Evolutionary conservation across 768 basidiomycete species (phyloP).

Genomic region (Scleroderma citrinum): DNA sequence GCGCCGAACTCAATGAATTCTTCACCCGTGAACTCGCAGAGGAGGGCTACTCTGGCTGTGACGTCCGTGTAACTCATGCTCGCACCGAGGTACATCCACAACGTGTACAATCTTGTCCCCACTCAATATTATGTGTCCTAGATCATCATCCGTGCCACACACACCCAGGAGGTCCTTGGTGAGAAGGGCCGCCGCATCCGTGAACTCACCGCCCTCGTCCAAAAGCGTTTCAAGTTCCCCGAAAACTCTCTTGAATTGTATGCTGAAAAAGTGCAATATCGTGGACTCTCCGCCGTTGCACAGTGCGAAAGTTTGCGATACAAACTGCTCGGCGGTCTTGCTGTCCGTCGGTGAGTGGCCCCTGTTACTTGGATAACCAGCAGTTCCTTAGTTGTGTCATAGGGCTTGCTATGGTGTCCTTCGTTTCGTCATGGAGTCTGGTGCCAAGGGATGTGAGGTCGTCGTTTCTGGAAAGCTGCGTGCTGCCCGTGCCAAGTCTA

Average conservation of each 20-base stretch:
- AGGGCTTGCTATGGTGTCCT: slow-evolving; percentile 99
- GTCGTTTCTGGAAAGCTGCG: slow-evolving; percentile 99
- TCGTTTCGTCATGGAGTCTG: slow-evolving; percentile 99
- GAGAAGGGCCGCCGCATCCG: slow-evolving; percentile 99
- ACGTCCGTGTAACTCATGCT: slow-evolving; percentile 98
- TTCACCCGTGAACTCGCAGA: slow-evolving; percentile 97
- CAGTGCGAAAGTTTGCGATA: slow-evolving; percentile 98
- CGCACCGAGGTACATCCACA: slow-evolving; percentile 75
- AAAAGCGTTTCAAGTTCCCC: slow-evolving; percentile 99
- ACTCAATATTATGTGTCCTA: slow-evolving; percentile 21
- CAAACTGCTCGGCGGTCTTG: slow-evolving; percentile 99
- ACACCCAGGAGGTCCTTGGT: slow-evolving; percentile 97
- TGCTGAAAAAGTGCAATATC: slow-evolving; percentile 98
- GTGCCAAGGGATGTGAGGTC: slow-evolving; percentile 99
- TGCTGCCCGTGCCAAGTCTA: slow-evolving; percentile 98
- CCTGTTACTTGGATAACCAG: slow-evolving; percentile 1
- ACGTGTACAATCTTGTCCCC: background rate
- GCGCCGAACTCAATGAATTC: slow-evolving; percentile 98
- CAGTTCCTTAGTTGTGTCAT: background rate
- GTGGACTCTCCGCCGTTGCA: slow-evolving; percentile 96
- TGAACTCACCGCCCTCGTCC: slow-evolving; percentile 95
- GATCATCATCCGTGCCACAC: slow-evolving; percentile 99
- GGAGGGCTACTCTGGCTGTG: slow-evolving; percentile 99
- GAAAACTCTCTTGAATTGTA: slow-evolving; percentile 98
- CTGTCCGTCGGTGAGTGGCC: slow-evolving; percentile 82